Evolutionary conservation across 345 rosid genomes (phyloP).

Genomic region (Linum usitatissimum): DNA sequence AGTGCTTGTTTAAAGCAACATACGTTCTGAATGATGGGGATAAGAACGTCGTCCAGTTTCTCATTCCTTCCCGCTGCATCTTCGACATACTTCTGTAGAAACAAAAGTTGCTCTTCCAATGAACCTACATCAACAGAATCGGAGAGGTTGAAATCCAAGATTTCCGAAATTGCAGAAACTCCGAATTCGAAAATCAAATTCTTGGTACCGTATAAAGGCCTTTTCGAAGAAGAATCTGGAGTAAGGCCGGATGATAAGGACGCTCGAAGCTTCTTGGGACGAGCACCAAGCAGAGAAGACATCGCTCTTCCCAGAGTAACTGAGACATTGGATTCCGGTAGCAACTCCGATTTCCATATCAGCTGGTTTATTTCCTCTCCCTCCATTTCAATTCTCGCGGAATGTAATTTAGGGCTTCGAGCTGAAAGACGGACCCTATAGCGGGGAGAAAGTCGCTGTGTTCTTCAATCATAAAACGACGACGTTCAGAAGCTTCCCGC

Average conservation of each 20-base stretch:
- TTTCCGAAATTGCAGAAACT: not conserved
- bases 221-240: constrained; percentile 22
- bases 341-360: constrained; percentile 30
- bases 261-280: constrained; percentile 55
- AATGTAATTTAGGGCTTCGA: not conserved
- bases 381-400: not conserved
- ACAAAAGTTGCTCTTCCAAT: constrained; percentile 60
- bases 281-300: constrained; percentile 46
- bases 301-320: constrained; percentile 55
- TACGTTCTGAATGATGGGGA: constrained; percentile 72
- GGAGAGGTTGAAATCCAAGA: not conserved
- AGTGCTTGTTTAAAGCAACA: not conserved
- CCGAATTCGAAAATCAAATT: not conserved
- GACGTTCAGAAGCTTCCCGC: no score
- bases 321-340: constrained; percentile 43
- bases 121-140: constrained; percentile 31
- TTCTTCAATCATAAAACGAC: no score
- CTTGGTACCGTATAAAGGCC: constrained; percentile 33
- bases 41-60: constrained; percentile 43
- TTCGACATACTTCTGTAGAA: constrained; percentile 40
- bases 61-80: constrained; percentile 43
- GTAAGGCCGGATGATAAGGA: constrained; percentile 35
- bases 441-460: no score
- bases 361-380: constrained; percentile 25
- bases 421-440: not conserved